These are phyloP conservation scores for Suillus occidentalis DNA, from an alignment of 768 basidiomycete species.

Conservation along the genomic window DNA sequence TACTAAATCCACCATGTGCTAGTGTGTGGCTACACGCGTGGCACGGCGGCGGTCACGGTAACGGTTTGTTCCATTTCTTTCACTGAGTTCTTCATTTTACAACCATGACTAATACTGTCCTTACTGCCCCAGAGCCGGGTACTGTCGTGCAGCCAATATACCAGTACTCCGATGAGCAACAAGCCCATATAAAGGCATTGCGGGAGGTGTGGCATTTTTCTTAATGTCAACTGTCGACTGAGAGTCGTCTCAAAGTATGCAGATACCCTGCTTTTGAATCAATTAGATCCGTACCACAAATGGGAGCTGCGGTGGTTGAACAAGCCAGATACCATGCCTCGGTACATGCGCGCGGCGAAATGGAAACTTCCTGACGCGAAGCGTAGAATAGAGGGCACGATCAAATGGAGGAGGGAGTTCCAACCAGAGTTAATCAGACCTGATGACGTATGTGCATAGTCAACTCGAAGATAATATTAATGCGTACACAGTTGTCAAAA, in stretches of 20 bases:
- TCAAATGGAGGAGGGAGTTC: conserved; percentile 85
- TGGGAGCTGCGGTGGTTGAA: conserved; percentile 82
- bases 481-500: background rate
- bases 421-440: conserved; percentile 84
- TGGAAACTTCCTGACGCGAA: conserved; percentile 80
- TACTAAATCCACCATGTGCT: background rate
- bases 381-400: conserved; percentile 71
- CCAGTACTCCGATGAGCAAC: conserved; percentile 65
- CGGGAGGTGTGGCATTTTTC: conserved; percentile 49
- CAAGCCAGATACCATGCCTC: conserved; percentile 58
- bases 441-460: conserved; percentile 50
- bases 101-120: conserved; percentile 43
- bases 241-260: conserved; percentile 53
- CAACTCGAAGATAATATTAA: background rate
- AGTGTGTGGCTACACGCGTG: background rate
- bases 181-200: conserved; percentile 56
- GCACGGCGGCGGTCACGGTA: background rate
- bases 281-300: conserved; percentile 65
- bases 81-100: background rate
- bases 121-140: conserved; percentile 55
- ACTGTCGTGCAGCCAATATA: conserved; percentile 54
- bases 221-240: background rate
- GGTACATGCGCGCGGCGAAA: conserved; percentile 85
- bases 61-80: background rate
- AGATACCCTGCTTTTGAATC: conserved; percentile 58